Conservation (phyloP, 192 early-diverging fungal genomes). For the Oehlia diaphana region DNA sequence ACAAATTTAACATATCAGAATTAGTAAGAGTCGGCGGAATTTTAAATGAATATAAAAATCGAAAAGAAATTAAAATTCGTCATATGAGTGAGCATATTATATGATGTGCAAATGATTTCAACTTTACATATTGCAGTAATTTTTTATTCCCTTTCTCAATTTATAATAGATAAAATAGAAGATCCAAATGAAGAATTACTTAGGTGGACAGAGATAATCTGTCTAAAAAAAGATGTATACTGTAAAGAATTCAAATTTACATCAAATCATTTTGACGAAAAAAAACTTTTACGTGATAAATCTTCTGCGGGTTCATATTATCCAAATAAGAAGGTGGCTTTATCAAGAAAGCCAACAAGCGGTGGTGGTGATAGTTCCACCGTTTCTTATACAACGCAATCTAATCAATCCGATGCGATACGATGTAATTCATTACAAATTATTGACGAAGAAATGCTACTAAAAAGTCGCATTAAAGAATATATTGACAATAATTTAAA, state of each 20-base stretch:
- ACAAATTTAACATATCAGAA: neutral
- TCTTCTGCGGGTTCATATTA: neutral
- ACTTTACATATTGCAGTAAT: too few relatives aligned
- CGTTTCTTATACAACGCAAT: too few relatives aligned
- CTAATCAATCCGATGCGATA: too few relatives aligned
- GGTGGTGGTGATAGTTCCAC: too few relatives aligned
- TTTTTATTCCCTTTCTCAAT: too few relatives aligned
- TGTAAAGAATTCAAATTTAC: neutral
- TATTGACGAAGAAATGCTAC: neutral
- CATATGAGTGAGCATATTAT: neutral
- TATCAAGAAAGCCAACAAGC: neutral
- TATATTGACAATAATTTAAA: neutral
- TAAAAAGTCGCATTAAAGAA: neutral
- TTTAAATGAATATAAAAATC: neutral
- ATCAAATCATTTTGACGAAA: neutral
- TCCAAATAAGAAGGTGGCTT: neutral
- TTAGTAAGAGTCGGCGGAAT: neutral
- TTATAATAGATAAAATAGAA: neutral
- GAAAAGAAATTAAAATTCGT: neutral
- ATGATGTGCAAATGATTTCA: too few relatives aligned
- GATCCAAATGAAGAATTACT: neutral
- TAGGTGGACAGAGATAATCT: neutral
- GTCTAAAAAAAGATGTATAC: neutral
- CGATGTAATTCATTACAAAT: too few relatives aligned
- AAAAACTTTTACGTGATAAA: neutral